Base-by-base conservation (phyloP, 352 stramenopile genomes). In the Globisporangium paroecandrum region DNA sequence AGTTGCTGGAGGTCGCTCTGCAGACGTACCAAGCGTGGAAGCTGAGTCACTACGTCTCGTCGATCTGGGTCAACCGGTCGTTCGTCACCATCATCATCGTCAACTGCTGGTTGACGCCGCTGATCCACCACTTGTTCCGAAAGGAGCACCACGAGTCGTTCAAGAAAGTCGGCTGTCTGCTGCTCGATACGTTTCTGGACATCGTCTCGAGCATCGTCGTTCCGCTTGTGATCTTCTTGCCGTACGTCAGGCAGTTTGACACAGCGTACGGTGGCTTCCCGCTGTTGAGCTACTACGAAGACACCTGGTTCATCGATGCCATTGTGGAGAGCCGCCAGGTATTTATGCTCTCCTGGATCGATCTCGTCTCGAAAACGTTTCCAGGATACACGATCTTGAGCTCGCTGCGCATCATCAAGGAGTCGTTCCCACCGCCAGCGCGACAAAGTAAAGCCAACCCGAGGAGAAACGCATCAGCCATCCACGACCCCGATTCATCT, bases 21-120 rank as follows among this genome's bases (percentile, higher is more conserved):
- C 43, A 65, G 60, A 65, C 60, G 27, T 65, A 46, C 27, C 60
- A 65, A 20, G 60, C 60, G n/a, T 65, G 60, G 43, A 65, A 65
- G 20, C 27, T 65, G 18, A 65, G 46, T n/a, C 29, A 46, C 18
- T 65, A 58, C 46, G 46, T 58, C 20, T 41, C 43, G 27, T 58
- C 46, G 9, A 38, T 58, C 27, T 68, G 62, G 51, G 49, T 68
- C 34, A 68, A 68, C 62, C 51, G 51, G 22, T 29, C 62, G n/a
- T 60, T 53, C 20, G 62, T 68, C n/a, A 0, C 15, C 24, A 58
- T 53, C 27, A 41, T 68, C 62, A 13, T 68, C 25, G 51, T 62
- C 13, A 68, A 68, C 34, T 68, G 34, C 49, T 68, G 62, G 51
- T 68, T 51, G 25, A 68, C 51, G 25, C 51, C 62, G 9, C 34